Conservation (phyloP, 495 filamentous ascomycete species). For the Podospora anserina region DNA sequence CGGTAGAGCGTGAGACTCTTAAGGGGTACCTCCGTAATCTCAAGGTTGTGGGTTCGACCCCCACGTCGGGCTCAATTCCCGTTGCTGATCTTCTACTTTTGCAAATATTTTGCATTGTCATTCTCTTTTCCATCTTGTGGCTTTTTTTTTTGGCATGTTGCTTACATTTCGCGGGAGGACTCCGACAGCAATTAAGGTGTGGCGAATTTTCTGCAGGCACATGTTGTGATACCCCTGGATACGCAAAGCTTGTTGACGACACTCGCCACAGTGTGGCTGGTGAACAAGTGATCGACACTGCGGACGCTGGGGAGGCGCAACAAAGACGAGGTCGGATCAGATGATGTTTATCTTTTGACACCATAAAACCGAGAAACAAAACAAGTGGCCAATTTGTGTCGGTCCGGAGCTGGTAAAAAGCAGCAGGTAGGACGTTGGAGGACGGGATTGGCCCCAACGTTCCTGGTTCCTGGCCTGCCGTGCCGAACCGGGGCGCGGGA, state of each 20-base stretch:
- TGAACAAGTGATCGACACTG: background rate
- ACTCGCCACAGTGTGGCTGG: background rate
- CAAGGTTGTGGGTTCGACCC: slow-evolving; percentile 23
- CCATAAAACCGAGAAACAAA: background rate
- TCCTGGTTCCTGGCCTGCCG: background rate
- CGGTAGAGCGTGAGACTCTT: slow-evolving; percentile 82
- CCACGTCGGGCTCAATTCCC: slow-evolving; percentile 25
- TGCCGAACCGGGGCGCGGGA: background rate
- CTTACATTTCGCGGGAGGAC: background rate
- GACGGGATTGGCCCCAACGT: background rate
- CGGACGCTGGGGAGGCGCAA: too few relatives aligned
- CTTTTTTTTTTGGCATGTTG: background rate
- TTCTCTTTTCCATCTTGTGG: background rate
- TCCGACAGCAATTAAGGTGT: background rate
- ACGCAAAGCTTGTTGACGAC: too few relatives aligned
- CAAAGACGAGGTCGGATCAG: too few relatives aligned
- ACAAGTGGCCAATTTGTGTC: background rate
- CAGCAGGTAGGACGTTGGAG: too few relatives aligned
- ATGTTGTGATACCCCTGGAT: too few relatives aligned
- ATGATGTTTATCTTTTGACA: background rate
- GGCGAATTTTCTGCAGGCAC: background rate
- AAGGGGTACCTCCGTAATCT: slow-evolving; percentile 28
- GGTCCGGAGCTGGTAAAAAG: background rate
- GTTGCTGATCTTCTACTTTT: slow-evolving; percentile 12
- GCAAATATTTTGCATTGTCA: background rate